Base-by-base conservation (phyloP, 805 yeast genomes). In the Yarrowia sp. region DNA sequence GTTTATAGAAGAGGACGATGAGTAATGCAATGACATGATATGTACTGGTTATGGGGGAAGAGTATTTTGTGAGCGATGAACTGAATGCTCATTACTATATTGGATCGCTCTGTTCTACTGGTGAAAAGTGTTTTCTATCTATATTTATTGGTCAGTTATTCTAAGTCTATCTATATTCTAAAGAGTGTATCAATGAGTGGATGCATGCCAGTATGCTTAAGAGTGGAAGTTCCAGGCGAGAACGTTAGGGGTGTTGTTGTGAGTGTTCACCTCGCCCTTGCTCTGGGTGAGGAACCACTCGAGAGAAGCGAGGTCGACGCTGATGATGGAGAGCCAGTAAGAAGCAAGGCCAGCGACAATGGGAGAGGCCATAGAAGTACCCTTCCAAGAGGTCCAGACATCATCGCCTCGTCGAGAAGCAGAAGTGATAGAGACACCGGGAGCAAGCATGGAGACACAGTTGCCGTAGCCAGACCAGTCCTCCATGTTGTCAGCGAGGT, bases 391-490 rank as follows among this genome's bases (percentile, higher is more conserved):
- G 6, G 42, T 46, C 14, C 6, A 31, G 6, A 66, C 67, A 21
- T 65, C 65, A 13, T 61, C 46, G 10, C 62, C 63, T 29, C 60
- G 36, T 33, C 65, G 64, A 12, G 65, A 56, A 12, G 73, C 64
- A 44, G 96, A 88, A 66, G 86, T 78, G 65, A 92, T 85, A 73
- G 89, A 86, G 68, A 89, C 85, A 0, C 98, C 98, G 47, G 93
- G 83, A 0, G 97, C 90, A 73, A 88, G 86, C 1, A 90, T 78
- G 69, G 90, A 90, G 5, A 92, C 96, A 72, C 97, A 93, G n/a
- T 78, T 76, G 0, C 98, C 97, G 90, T 91, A 89, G 70, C 92
- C 91, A 12, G 94, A 82, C 68, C 92, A 92, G 14, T 80, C 70
- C 0, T 97, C 94, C 36, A 90, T 77, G 2, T 77, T 67, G 67